Conservation (phyloP, 139 green algal genomes). For the Choricystis sp. region DNA sequence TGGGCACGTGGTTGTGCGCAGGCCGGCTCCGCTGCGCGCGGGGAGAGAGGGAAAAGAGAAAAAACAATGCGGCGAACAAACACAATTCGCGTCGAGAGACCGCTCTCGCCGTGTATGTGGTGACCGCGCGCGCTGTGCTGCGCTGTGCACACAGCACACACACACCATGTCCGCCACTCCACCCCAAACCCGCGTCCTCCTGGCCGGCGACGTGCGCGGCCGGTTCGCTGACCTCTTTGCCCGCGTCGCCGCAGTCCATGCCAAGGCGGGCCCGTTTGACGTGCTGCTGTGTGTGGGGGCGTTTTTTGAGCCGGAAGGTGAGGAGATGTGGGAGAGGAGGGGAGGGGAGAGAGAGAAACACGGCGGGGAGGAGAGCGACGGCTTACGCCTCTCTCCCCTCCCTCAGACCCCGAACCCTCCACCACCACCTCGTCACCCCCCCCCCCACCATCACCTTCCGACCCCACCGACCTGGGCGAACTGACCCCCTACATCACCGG, state of each 20-base stretch:
- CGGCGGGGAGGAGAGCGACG: background rate
- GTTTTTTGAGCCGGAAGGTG: conserved; percentile 34
- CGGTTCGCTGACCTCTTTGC: conserved; percentile 33
- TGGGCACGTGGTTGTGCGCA: too few relatives aligned
- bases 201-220: conserved; percentile 30
- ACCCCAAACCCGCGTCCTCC: conserved; percentile 11
- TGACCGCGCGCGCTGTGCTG: too few relatives aligned
- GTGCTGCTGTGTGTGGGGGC: conserved; percentile 35
- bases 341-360: too few relatives aligned
- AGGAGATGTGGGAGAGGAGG: background rate
- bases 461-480: conserved; percentile 16
- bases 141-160: too few relatives aligned
- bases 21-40: too few relatives aligned
- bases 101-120: too few relatives aligned
- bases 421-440: background rate
- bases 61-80: too few relatives aligned
- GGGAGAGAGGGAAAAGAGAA: too few relatives aligned
- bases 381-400: background rate
- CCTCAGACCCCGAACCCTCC: background rate
- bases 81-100: too few relatives aligned
- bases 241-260: conserved; percentile 34
- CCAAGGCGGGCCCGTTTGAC: conserved; percentile 41
- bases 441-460: conserved; percentile 14
- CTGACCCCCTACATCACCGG: conserved; percentile 31
- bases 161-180: background rate